A percentile compares a stretch with the other conserved stretches of the same genome.
phyloP scores from a whole-genome alignment of 129 eudicot species.

The sunflower (Helianthus annuus) region HanXRQr2.0-SUNRISE NC_035433.2:132401329-132401828 shows the following conservation, averaged over 20 bases:
- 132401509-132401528: too few species aligned
- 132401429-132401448: too few species aligned
- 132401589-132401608: slow-evolving; percentile 56
- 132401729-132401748: slow-evolving; percentile 92
- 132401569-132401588: not conserved
- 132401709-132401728: slow-evolving; percentile 85
- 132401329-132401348: too few species aligned
- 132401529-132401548: not conserved
- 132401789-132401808: not conserved
- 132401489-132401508: too few species aligned
- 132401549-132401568: not conserved
- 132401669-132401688: slow-evolving; percentile 83
- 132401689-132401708: slow-evolving; percentile 84
- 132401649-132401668: slow-evolving; percentile 92
- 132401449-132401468: too few species aligned
- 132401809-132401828: not conserved
- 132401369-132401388: too few species aligned
- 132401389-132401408: too few species aligned
- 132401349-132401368: too few species aligned
- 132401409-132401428: too few species aligned
- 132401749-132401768: slow-evolving; percentile 89
- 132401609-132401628: slow-evolving; percentile 86
- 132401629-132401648: slow-evolving; percentile 79
- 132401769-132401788: slow-evolving; percentile 45
- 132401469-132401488: too few species aligned